A percentile compares a stretch with the other conserved stretches of the same genome.
These are phyloP conservation scores for Bipolaris bicolor DNA, from an alignment of 2,329 filamentous ascomycete species.

Conservation along the genomic window DNA sequence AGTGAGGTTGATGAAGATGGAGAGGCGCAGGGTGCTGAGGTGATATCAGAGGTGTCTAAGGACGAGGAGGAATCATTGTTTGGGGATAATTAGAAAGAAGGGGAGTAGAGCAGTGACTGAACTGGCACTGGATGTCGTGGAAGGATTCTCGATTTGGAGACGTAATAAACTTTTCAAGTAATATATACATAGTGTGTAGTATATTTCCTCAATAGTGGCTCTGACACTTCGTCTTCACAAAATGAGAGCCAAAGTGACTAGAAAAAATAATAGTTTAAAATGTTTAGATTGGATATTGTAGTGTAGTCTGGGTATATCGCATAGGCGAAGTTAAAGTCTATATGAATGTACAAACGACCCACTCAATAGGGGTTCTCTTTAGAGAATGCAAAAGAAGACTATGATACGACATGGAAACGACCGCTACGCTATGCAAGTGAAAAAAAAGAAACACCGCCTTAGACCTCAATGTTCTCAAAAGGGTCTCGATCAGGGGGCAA, in stretches of 20 bases:
- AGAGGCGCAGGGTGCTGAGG: too few species aligned
- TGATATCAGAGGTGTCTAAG: neutral
- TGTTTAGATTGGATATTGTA: neutral
- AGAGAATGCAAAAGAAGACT: neutral
- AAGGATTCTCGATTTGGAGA: neutral
- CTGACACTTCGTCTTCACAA: neutral
- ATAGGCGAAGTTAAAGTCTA: neutral
- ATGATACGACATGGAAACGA: neutral
- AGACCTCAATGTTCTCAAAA: constrained; percentile 49
- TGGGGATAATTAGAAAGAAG: neutral
- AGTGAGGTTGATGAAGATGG: neutral
- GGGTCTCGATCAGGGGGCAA: constrained; percentile 77
- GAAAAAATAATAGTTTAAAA: neutral
- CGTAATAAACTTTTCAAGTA: neutral
- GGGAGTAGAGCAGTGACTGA: neutral
- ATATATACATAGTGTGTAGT: neutral
- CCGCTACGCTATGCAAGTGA: neutral
- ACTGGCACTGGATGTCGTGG: neutral
- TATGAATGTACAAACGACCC: neutral
- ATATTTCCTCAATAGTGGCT: neutral
- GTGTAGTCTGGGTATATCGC: neutral
- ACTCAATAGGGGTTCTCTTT: neutral
- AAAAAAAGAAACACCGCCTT: neutral
- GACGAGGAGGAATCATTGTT: neutral
- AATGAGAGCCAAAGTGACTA: neutral